These are phyloP conservation scores for Leccinum disarticulatum DNA, from an alignment of 768 basidiomycete genomes.

Conservation along the genomic window DNA sequence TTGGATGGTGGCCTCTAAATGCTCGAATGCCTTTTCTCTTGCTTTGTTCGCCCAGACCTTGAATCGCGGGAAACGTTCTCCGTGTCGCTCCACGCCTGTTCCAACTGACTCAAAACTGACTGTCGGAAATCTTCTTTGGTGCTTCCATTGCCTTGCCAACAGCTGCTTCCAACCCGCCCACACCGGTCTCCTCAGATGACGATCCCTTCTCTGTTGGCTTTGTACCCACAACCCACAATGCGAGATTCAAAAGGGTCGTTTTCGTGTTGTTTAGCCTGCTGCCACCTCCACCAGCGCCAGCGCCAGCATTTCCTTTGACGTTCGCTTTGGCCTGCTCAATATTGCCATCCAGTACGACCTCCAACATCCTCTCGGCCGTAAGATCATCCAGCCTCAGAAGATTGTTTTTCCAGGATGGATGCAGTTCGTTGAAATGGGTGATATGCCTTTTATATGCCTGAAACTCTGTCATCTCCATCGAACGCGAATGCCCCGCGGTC, in stretches of 20 bases:
- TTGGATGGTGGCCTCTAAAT: background rate
- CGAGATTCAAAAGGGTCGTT: too few species aligned
- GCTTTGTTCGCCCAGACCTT: background rate
- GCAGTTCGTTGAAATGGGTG: conserved; percentile 9
- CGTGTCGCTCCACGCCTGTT: background rate
- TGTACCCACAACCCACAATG: background rate
- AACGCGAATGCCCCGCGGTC: conserved; percentile 18
- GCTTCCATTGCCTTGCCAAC: background rate
- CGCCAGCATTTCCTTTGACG: background rate
- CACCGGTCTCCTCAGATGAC: too few species aligned
- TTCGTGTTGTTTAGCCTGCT: too few species aligned
- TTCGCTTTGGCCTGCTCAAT: conserved; percentile 5
- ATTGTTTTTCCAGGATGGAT: background rate
- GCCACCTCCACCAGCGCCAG: too few species aligned
- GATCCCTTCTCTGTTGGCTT: background rate
- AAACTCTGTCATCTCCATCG: conserved; percentile 3
- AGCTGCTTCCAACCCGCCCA: background rate
- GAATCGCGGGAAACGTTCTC: background rate
- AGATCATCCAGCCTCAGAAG: background rate
- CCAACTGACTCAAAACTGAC: conserved; percentile 15
- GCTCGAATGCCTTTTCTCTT: background rate
- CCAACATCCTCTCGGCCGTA: background rate
- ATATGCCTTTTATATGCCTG: conserved; percentile 15
- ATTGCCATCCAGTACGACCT: conserved; percentile 5
- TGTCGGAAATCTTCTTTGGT: conserved; percentile 9